Percentiles rank a stretch among this genome's conserved stretches.
Evolutionary conservation across 2,329 filamentous ascomycete genomes (phyloP).

Genomic region (Aureobasidium zeae): DNA sequence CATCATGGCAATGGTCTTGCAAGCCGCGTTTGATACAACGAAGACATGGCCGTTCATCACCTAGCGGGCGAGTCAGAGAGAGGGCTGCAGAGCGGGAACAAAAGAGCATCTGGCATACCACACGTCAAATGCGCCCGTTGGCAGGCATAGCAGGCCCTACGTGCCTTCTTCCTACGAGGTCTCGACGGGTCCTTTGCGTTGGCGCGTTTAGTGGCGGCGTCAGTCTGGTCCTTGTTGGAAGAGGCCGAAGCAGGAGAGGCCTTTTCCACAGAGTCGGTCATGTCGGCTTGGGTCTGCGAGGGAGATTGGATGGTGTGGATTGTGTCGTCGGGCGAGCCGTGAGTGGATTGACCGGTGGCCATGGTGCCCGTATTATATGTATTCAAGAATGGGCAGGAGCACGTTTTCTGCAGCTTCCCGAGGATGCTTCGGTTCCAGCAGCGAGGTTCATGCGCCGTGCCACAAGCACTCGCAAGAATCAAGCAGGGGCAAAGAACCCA

Average conservation of each 20-base stretch:
- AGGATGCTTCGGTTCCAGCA: slow-evolving; percentile 12
- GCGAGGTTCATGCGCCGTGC: slow-evolving; percentile 6
- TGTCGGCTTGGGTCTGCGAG: slow-evolving; percentile 21
- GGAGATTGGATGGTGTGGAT: neutral
- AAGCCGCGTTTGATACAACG: slow-evolving; percentile 90
- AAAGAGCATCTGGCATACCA: no score
- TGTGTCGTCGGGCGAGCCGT: neutral
- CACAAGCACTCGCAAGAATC: slow-evolving; percentile 5
- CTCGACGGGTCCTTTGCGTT: slow-evolving; percentile 81
- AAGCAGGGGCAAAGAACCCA: neutral
- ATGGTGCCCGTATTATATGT: slow-evolving; percentile 8
- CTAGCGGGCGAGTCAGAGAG: slow-evolving; percentile 40
- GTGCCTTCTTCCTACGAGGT: slow-evolving; percentile 88
- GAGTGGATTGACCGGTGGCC: slow-evolving; percentile 23
- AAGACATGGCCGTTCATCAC: slow-evolving; percentile 88
- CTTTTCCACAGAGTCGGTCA: slow-evolving; percentile 36
- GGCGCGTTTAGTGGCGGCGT: slow-evolving; percentile 26
- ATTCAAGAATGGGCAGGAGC: neutral
- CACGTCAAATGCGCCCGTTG: slow-evolving; percentile 96
- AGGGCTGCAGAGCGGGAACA: neutral
- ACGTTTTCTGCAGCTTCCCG: slow-evolving; percentile 16
- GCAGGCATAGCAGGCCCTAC: slow-evolving; percentile 91
- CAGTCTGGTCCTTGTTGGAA: slow-evolving; percentile 24
- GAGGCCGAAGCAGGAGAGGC: slow-evolving; percentile 26
- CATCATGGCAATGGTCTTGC: slow-evolving; percentile 86